Evolutionary conservation across 768 basidiomycete species (phyloP), one percentile per base, ranked within the genome.

Genomic region (Phanerochaete sordida): DNA sequence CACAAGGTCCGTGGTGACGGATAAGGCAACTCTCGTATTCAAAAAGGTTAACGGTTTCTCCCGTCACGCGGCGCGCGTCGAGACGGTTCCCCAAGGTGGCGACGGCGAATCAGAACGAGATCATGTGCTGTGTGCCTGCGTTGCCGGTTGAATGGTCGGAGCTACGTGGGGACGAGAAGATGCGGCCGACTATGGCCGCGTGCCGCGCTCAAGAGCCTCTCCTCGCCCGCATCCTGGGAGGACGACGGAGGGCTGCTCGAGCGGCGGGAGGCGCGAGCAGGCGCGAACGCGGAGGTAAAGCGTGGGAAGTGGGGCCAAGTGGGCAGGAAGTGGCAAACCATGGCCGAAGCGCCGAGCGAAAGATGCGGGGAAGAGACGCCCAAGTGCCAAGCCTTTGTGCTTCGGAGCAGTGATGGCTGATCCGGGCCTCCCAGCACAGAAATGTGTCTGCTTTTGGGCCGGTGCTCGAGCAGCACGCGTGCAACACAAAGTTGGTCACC

Each of bases 401-500:
- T 28, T 48, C 47, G 47, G 47, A 48, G 47, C 47, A 48, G 21
- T 48, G 47, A 48, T 48, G 44, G 44, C 13, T 48, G 47, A 48
- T 48, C 47, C 47, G 47, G 47, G 24, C 9, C 21, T 5, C 6
- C 24, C 47, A 3, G 11, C 47, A 24, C 24, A 48, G 27, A 48
- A 48, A 26, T 28, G 47, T 11, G 47, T 26, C 27, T 6, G n/a
- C 15, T 11, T 48, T 48, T 24, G 47, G 47, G 21, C 23, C 9
- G 39, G 11, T 19, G 19, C 7, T 5, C 47, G 8, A 23, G 5
- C 13, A 8, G 24, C 47, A 28, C 47, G 27, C 19, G 27, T 26
- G 24, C 47, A 48, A 48, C 47, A 11, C 53, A 39, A 54, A 24
- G 57, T 58, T 59, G 60, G 44, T 58, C 58, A 56, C 58, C 58